These are phyloP conservation scores for Grammothele lineata DNA, from an alignment of 768 basidiomycete species.

Conservation along the genomic window DNA sequence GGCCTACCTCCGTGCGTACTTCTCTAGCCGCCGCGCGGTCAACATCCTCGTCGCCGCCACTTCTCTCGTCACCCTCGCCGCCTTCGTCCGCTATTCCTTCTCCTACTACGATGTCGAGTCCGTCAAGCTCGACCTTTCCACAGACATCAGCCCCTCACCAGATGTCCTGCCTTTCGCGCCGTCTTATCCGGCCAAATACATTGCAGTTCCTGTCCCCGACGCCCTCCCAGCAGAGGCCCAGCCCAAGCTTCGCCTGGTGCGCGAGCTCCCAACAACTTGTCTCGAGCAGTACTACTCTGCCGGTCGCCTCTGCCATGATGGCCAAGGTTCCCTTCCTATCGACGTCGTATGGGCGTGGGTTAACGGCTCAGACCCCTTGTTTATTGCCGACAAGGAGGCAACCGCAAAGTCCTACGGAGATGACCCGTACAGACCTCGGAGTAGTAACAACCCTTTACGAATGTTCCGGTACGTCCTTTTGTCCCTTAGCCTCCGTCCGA, in stretches of 20 bases:
- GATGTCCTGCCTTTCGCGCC: background rate
- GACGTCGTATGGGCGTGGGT: slow-evolving; percentile 32
- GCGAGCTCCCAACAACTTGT: slow-evolving; percentile 18
- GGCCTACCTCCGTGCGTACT: background rate
- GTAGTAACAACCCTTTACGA: slow-evolving; percentile 15
- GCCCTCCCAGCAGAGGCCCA: slow-evolving; percentile 1
- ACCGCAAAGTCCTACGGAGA: slow-evolving; percentile 6
- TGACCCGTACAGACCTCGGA: slow-evolving; percentile 22
- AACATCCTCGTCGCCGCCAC: slow-evolving; percentile 13
- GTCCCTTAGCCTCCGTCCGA: background rate
- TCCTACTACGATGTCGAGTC: slow-evolving; percentile 7
- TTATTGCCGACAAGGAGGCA: slow-evolving; percentile 14
- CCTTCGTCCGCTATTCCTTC: slow-evolving; percentile 12
- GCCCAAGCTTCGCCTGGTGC: slow-evolving; percentile 14
- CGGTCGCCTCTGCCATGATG: slow-evolving; percentile 17
- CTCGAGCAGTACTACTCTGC: slow-evolving; percentile 20
- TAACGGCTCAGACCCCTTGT: slow-evolving; percentile 27
- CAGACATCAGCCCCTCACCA: background rate
- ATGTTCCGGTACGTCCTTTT: slow-evolving; percentile 23
- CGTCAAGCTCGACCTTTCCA: background rate
- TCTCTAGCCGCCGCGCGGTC: slow-evolving; percentile 11
- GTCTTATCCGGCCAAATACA: slow-evolving; percentile 3
- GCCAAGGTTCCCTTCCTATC: slow-evolving; percentile 13
- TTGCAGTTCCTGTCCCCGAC: slow-evolving; percentile 18
- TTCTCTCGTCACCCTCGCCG: slow-evolving; percentile 13